Evolutionary conservation across 2,329 filamentous ascomycete species (phyloP).

Genomic region (Sporothrix globosa): DNA sequence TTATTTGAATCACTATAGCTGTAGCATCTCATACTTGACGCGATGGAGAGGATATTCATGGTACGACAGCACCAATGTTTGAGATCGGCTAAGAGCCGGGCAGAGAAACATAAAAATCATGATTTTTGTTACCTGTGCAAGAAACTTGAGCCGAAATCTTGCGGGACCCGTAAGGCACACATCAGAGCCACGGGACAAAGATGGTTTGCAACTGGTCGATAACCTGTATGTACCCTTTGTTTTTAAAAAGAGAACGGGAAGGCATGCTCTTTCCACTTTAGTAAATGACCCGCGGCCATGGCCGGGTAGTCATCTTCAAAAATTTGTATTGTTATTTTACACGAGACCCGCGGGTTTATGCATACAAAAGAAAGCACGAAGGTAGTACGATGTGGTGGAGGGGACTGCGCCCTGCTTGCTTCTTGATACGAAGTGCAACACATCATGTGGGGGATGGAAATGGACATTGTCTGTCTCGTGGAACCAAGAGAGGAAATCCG

Average conservation of each 20-base stretch:
- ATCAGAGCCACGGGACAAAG: background rate
- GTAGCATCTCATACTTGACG: background rate
- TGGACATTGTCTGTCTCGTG: constrained; percentile 4
- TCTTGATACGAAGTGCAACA: constrained; percentile 19
- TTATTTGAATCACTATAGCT: background rate
- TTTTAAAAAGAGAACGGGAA: no score
- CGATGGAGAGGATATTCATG: background rate
- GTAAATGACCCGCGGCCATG: no score
- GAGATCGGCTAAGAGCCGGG: constrained; percentile 13
- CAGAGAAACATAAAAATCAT: background rate
- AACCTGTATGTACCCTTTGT: background rate
- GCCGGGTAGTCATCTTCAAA: no score
- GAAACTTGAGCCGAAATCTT: no score
- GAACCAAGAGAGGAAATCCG: background rate
- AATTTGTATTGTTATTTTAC: no score
- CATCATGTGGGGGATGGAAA: constrained; percentile 10
- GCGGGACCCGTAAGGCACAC: no score
- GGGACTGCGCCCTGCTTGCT: background rate
- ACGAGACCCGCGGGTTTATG: constrained; percentile 7
- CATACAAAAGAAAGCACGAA: background rate
- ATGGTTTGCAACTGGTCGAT: background rate
- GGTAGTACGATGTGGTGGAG: background rate
- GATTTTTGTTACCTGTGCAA: background rate
- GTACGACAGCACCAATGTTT: constrained; percentile 3
- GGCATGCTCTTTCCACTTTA: no score